Conservation (phyloP, 805 yeast species). For the Lipomyces sp. region DNA sequence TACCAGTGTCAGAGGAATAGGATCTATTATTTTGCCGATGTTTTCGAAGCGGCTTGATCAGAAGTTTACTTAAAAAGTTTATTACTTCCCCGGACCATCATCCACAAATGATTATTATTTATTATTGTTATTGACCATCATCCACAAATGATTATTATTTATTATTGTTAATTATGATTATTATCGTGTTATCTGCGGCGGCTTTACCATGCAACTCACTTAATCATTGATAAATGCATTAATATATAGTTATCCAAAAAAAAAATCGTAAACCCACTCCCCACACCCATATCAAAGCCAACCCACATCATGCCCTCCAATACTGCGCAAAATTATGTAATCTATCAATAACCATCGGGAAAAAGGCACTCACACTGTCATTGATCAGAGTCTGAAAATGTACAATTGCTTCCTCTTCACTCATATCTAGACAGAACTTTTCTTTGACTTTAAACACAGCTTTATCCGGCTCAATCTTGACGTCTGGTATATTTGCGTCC, state of each 20-base stretch:
- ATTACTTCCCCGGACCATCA: too few relatives aligned
- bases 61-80: neutral
- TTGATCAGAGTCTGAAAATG: slow-evolving; percentile 94
- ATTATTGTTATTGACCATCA: too few relatives aligned
- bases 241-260: neutral
- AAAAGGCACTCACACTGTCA: slow-evolving; percentile 89
- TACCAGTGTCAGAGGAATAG: neutral
- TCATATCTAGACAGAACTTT: slow-evolving; percentile 88
- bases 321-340: slow-evolving; percentile 95
- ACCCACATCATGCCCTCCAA: slow-evolving; percentile 78
- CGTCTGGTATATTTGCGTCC: slow-evolving; percentile 89
- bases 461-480: slow-evolving; percentile 79
- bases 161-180: too few relatives aligned
- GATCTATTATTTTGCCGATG: neutral
- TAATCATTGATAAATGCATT: neutral
- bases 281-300: neutral
- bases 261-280: neutral
- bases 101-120: too few relatives aligned
- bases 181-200: neutral
- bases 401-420: slow-evolving; percentile 92
- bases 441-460: slow-evolving; percentile 87
- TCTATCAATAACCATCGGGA: slow-evolving; percentile 94
- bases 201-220: neutral
- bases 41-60: neutral
- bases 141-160: too few relatives aligned